Evolutionary conservation across 768 basidiomycete species (phyloP).

Genomic region (Gelatoporia subvermispora): DNA sequence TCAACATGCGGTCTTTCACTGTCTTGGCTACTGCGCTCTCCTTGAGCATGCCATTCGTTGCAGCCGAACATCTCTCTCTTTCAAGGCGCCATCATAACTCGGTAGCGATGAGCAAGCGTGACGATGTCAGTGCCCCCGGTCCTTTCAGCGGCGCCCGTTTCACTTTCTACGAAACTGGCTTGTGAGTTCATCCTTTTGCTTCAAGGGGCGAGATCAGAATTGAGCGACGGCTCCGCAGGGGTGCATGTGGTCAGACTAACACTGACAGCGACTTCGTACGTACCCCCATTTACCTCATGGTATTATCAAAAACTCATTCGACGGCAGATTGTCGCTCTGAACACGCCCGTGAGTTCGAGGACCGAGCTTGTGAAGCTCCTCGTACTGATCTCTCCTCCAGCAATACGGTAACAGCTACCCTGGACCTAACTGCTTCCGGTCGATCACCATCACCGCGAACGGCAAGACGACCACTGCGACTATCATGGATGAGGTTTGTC

Average conservation of each 20-base stretch:
- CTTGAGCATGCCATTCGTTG: constrained; percentile 17
- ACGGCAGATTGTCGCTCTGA: constrained; percentile 31
- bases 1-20: constrained; percentile 20
- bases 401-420: constrained; percentile 61
- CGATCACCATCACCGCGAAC: constrained; percentile 54
- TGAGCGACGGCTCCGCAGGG: constrained; percentile 11
- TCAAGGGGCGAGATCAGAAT: neutral
- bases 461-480: constrained; percentile 55
- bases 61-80: constrained; percentile 22
- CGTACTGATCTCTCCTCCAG: constrained; percentile 15
- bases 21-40: constrained; percentile 19
- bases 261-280: constrained; percentile 28
- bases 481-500: constrained; percentile 58
- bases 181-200: constrained; percentile 20
- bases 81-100: constrained; percentile 19
- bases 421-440: constrained; percentile 56
- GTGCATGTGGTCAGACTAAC: constrained; percentile 30
- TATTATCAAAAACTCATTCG: neutral
- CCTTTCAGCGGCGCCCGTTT: constrained; percentile 22
- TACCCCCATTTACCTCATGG: neutral
- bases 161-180: constrained; percentile 33
- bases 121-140: constrained; percentile 2
- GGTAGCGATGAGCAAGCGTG: too few relatives aligned
- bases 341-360: constrained; percentile 28
- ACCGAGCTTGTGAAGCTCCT: neutral